phyloP scores from a whole-genome alignment of 73 alveolate genomes.

The Paramecium tetraurelia region DNA sequence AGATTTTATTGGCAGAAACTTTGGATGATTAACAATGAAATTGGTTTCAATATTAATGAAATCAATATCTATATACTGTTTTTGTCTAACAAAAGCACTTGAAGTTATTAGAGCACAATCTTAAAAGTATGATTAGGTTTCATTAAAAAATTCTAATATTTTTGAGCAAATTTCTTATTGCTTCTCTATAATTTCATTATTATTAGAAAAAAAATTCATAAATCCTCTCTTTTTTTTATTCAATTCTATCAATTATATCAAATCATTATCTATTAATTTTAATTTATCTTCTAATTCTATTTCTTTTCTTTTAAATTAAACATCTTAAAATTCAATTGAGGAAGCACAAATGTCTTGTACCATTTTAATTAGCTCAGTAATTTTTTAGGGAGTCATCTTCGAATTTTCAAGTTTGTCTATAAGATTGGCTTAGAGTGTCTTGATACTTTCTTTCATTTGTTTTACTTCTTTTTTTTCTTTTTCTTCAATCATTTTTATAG shows the following conservation, averaged over 20 bases:
- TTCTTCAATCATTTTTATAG: too few relatives aligned
- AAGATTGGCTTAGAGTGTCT: too few relatives aligned
- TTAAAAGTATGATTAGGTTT: neutral
- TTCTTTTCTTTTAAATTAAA: too few relatives aligned
- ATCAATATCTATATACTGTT: neutral
- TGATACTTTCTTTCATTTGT: too few relatives aligned
- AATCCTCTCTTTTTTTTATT: neutral
- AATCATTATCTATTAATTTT: neutral
- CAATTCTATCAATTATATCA: neutral
- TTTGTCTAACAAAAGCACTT: neutral
- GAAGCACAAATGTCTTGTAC: too few relatives aligned
- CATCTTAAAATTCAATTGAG: too few relatives aligned
- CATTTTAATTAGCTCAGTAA: too few relatives aligned
- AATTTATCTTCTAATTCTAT: neutral
- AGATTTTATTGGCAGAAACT: neutral
- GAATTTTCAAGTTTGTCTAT: too few relatives aligned
- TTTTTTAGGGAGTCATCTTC: too few relatives aligned
- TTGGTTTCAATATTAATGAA: neutral
- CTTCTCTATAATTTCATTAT: neutral
- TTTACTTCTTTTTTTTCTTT: too few relatives aligned
- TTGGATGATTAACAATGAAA: neutral
- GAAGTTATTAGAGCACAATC: neutral
- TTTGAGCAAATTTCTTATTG: neutral
- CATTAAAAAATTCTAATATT: neutral
- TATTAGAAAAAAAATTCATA: neutral